Base-by-base conservation (phyloP, 805 yeast genomes). In the Metschnikowia cerradonensis region DNA sequence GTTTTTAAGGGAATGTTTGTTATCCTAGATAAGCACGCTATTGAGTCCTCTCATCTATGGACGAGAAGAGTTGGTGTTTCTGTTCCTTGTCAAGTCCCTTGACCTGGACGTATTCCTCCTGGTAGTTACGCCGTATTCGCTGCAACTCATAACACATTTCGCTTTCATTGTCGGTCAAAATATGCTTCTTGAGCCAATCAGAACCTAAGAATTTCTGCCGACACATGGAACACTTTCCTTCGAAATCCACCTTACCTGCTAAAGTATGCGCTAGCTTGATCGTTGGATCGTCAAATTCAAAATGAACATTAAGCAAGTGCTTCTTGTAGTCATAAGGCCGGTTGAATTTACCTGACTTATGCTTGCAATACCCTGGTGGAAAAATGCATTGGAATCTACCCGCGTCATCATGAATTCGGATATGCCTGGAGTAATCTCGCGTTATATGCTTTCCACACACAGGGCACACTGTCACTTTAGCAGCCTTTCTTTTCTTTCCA, bases 111-210 rank as follows among this genome's bases (percentile, higher is more conserved):
- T 11, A 23, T 4, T 53, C 50, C 14, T 39, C 47, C 31, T 36
- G 41, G 33, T 41, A 40, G 14, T 34, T 36, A 4, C 33, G 45
- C 26, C 44, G 50, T 22, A 50, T 48, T 19, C 52, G 53, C 44
- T 50, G 53, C 39, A 53, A 47, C 13, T 50, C 53, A 17, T 40
- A 19, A 15, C 41, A 47, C 37, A 23, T 34, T 3, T 44, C 47
- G 23, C 34, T 17, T 43, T 48, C 37, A 15, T 44, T 14, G 45
- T 26, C 15, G 13, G 72, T 63, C 50, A 77, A 61, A 10, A 83
- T 75, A 60, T 83, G 89, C 13, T 64, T 56, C 17, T 78, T 78
- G 19, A 84, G 66, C 88, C 88, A 84, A 17, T 72, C 77, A 26
- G 67, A 67, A 7, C 83, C 88, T 13, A 67, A 60, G 57, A 71